Percentiles rank a stretch among this genome's conserved stretches.
These are phyloP conservation scores for Diversispora epigaea DNA, from an alignment of 192 early-diverging fungal genomes.

Conservation along the genomic window DNA sequence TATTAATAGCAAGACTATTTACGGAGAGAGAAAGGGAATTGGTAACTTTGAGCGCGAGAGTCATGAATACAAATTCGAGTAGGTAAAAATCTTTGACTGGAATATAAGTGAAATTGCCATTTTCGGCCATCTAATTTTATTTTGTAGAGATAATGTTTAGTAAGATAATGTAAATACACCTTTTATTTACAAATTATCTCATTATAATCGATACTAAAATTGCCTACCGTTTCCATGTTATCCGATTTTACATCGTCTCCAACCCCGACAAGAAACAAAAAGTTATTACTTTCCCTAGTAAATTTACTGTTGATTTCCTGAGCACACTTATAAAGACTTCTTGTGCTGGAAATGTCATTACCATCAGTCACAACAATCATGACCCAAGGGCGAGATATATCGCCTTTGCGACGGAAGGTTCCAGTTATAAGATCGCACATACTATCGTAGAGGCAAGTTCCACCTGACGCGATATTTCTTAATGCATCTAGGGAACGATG, in stretches of 20 bases:
- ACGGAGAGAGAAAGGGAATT: slow-evolving; percentile 1
- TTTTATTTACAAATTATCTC: no score
- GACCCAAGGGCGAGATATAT: slow-evolving; percentile 14
- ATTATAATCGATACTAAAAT: neutral
- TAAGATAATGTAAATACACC: neutral
- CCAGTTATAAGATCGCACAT: neutral
- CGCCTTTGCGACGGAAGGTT: slow-evolving; percentile 12
- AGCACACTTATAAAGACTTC: neutral
- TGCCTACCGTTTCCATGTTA: neutral
- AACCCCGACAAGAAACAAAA: slow-evolving; percentile 17
- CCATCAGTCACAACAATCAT: slow-evolving; percentile 23
- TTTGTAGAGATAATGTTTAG: neutral
- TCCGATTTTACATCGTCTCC: neutral
- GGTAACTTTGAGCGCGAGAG: slow-evolving; percentile 4
- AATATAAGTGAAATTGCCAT: neutral
- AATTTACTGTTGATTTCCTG: neutral
- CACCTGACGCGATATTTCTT: neutral
- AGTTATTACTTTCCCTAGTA: slow-evolving; percentile 12
- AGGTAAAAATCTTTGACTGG: slow-evolving; percentile 20
- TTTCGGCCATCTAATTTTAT: slow-evolving; percentile 9
- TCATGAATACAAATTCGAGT: slow-evolving; percentile 19
- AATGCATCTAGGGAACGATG: slow-evolving; percentile 19
- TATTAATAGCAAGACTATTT: neutral
- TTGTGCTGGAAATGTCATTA: neutral
- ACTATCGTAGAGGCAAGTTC: neutral